Base-by-base conservation (phyloP, 2,329 filamentous ascomycete genomes). In the Diaporthe citrichinensis region DNA sequence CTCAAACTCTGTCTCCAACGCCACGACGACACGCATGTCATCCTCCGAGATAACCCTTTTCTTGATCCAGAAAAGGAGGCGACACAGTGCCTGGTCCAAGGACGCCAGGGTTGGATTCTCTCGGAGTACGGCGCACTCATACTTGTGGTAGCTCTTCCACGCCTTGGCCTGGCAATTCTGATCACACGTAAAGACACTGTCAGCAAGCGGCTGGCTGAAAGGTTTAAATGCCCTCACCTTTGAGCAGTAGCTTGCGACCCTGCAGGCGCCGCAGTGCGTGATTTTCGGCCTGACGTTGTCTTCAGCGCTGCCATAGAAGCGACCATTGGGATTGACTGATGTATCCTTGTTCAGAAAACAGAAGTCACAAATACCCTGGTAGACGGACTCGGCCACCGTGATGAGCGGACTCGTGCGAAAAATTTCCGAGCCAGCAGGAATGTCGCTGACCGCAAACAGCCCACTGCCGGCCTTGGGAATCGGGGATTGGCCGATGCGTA, bases 131-230 rank as follows among this genome's bases (percentile, higher is more conserved):
- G 75, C 72, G 77, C 83, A 83, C 74, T 84, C 83, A 51, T 80
- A 77, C 31, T 78, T 81, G 76, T 84, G 83, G 61, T 80, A 82
- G 3, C 67, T 69, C n/a, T 65, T 72, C 81, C 81, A 83, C 0
- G 81, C 81, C 17, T 76, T 76, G 53, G 76, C 76, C 59, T 83
- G 82, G 71, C 83, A 84, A 25, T 77, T 41, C 81, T 83, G 39
- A 7, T 39, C n/a, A 7, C 31, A 8, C 9, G 39, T 9, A 17
- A 5, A 44, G 31, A 10, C 8, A 46, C 25, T 36, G 28, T 72
- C 23, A 74, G 61, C 17, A 46, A 65, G 15, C 34, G 28, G 17
- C 15, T 9, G 15, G 31, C 34, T 20, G 44, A n/a, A 25, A 39
- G 34, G 17, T 2, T 9, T 9, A 34, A 28, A 8, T 9, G 9